Evolutionary conservation across 2,329 filamentous ascomycete genomes (phyloP), one percentile per base, ranked within the genome.

Genomic region (Penicillium rolfsii): DNA sequence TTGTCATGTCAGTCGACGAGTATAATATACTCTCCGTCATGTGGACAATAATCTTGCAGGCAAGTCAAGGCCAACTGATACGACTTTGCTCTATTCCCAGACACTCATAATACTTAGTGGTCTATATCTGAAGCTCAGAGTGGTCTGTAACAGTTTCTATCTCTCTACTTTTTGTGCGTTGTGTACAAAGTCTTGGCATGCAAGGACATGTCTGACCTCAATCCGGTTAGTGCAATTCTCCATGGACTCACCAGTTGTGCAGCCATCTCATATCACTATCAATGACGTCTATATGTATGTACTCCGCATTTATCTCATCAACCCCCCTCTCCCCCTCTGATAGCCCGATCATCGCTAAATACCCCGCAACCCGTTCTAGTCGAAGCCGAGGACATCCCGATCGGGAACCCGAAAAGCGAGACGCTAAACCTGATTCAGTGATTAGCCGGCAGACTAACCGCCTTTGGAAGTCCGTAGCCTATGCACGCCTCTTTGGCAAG

Each of bases 401-500:
- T 45, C 26, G 40, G 41, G 54, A 33, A 60, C 26, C 22, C n/a
- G 58, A 28, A 14, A 60, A n/a, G 30, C 22, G 48, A 43, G 11
- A 35, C 36, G 50, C 59, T 61, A 58, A 35, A 16, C 59, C 38
- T 7, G 2, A 30, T 58, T 16, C 16, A 30, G 52, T 22, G 38
- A 30, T 55, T 45, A 41, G 11, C 49, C 49, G 35, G 38, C 0
- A 52, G 7, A 12, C 55, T 61, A 58, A 55, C 59, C 55, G 5
- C 6, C 24, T 61, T 61, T 22, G 50, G 14, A 4, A 1, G 8
- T 4, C 5, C 12, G 36, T 54, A 61, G 59, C 43, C 59, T 61
- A 61, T 41, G 49, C n/a, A 5, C 36, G 52, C 59, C 59, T 36
- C 22, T 58, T 36, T 22, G 26, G 59, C 16, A 2, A 48, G 28